Evolutionary conservation across 306 rosid genomes (phyloP), one percentile per base, ranked within the genome.

Genomic region (Acacia melanoxylon): DNA sequence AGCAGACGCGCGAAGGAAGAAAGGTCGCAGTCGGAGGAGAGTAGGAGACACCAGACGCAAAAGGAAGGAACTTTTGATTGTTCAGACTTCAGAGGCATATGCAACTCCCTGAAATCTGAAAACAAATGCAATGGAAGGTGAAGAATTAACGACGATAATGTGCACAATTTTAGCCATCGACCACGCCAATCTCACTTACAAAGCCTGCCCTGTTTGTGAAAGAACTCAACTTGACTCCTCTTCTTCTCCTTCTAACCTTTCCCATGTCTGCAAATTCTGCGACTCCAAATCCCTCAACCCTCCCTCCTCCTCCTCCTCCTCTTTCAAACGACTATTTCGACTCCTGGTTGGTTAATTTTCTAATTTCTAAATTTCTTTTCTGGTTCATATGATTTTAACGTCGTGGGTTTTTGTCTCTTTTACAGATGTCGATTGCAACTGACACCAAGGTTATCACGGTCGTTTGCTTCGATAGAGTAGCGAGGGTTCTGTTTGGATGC

Each of bases 381-480:
- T 42, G 19, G 51, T n/a, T 41, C 33, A 2, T 42, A 10, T 14
- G 44, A 51, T 40, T 40, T 14, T 45, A 45, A 72, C 54, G 24
- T 42, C 45, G 5, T 31, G 72, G 33, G 62, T 20, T 42, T 72
- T 40, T 20, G 72, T 68, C 49, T 24, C 22, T 82, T 79, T 44
- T 42, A 75, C 84, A 91, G 98, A 87, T 94, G 86, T 92, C 97
- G 54, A 63, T 94, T 66, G 97, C 98, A 13, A 88, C 98, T 9
- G 94, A 87, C 69, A 86, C 85, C 8, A 72, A 87, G 78, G 94
- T 94, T 24, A 63, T 88, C 58, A 88, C 89, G 0, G 91, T 88
- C 19, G 73, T 93, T 51, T 89, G 93, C 90, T 94, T 94, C 77
- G 95, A 94, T 66, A 86, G 90, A 80, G 90, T 81, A 25, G 93